A percentile compares a stretch with the other conserved stretches of the same genome.
phyloP scores from a whole-genome alignment of 1,284 basidiomycete genomes.

The Cutaneotrichosporon sp. region DNA sequence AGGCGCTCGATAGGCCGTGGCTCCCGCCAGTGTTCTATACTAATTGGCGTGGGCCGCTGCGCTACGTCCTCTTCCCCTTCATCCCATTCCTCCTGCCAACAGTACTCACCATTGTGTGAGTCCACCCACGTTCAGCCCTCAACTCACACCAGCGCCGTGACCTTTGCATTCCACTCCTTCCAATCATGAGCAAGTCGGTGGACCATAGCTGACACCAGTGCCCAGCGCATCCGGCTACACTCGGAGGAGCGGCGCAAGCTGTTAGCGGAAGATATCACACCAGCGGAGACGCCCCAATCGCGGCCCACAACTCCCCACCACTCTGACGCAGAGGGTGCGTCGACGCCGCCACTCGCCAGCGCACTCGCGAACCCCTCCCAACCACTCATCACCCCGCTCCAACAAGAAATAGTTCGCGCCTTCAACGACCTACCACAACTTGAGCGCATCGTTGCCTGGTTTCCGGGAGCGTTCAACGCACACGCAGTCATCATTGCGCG shows the following conservation, averaged over 20 bases:
- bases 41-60: constrained; percentile 33
- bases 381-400: constrained; percentile 34
- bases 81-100: constrained; percentile 40
- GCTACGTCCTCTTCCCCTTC: constrained; percentile 38
- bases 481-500: constrained; percentile 46
- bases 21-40: constrained; percentile 42
- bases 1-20: background rate
- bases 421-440: constrained; percentile 37
- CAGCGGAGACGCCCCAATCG: background rate
- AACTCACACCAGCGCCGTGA: constrained; percentile 22
- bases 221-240: constrained; percentile 18
- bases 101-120: constrained; percentile 35
- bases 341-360: constrained; percentile 3
- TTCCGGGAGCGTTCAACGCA: constrained; percentile 44
- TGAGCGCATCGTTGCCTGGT: constrained; percentile 45
- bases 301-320: background rate
- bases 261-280: background rate
- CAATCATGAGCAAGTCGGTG: constrained; percentile 27
- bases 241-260: background rate
- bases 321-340: background rate
- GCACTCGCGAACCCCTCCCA: constrained; percentile 12
- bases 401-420: constrained; percentile 38
- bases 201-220: background rate
- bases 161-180: constrained; percentile 37
- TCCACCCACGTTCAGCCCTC: background rate